phyloP scores from a whole-genome alignment of 164 flowering plant genomes.

The Sextonia rubra region DNA sequence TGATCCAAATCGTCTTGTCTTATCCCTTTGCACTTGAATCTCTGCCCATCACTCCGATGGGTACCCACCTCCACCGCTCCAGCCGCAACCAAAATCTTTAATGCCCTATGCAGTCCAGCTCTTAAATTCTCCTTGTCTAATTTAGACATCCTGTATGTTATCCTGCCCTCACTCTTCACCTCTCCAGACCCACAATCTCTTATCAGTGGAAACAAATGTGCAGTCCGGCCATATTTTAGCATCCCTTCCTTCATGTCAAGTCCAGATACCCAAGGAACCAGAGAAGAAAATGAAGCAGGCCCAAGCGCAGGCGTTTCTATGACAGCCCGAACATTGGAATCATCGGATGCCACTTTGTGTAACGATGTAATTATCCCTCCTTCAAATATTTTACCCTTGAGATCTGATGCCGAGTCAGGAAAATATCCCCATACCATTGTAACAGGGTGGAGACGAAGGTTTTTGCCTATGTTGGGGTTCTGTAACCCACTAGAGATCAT shows the following conservation, averaged over 20 bases:
- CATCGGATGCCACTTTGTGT: slow-evolving; percentile 25
- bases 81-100: slow-evolving; percentile 39
- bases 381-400: slow-evolving; percentile 31
- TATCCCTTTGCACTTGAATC: slow-evolving; percentile 27
- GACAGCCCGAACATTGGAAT: slow-evolving; percentile 17
- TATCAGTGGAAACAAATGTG: slow-evolving; percentile 24
- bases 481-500: slow-evolving; percentile 61
- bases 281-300: slow-evolving; percentile 27
- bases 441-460: slow-evolving; percentile 45
- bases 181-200: slow-evolving; percentile 41
- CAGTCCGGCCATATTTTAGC: slow-evolving; percentile 29
- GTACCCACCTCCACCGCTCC: slow-evolving; percentile 49
- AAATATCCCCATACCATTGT: slow-evolving; percentile 40
- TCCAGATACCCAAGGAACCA: slow-evolving; percentile 41
- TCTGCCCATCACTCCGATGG: slow-evolving; percentile 30
- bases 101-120: slow-evolving; percentile 23
- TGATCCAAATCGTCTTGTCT: slow-evolving; percentile 29
- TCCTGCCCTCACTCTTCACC: slow-evolving; percentile 27
- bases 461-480: slow-evolving; percentile 40
- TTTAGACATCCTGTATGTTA: slow-evolving; percentile 18
- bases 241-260: slow-evolving; percentile 31
- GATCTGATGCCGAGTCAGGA: slow-evolving; percentile 20
- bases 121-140: slow-evolving; percentile 31
- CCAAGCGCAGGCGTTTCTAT: slow-evolving; percentile 33
- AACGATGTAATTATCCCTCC: slow-evolving; percentile 40